Percentiles rank a stretch among this genome's conserved stretches.
These are phyloP conservation scores for Rhododendron griersonianum DNA, from an alignment of 148 eudicot species.

Conservation along the genomic window DNA sequence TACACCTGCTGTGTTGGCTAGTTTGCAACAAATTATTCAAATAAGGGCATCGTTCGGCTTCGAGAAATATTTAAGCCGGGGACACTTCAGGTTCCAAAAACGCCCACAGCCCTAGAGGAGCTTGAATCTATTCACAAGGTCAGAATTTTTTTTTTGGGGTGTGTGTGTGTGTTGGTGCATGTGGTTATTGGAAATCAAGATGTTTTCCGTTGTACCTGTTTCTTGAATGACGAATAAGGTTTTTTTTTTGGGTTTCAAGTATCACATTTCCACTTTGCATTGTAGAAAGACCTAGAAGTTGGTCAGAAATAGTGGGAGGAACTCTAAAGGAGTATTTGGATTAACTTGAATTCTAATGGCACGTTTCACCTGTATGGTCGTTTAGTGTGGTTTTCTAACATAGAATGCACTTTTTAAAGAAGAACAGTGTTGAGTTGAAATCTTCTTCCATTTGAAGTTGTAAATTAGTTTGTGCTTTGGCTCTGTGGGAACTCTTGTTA, in stretches of 20 bases:
- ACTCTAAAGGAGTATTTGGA: neutral
- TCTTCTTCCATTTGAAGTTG: neutral
- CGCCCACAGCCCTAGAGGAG: slow-evolving; percentile 65
- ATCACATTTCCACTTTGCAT: neutral
- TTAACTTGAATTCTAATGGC: neutral
- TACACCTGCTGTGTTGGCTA: slow-evolving; percentile 20
- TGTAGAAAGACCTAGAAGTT: neutral
- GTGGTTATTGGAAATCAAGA: neutral
- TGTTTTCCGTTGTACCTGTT: neutral
- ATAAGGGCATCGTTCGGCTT: slow-evolving; percentile 65
- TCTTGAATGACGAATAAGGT: neutral
- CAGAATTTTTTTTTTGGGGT: neutral
- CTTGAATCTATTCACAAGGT: slow-evolving; percentile 98
- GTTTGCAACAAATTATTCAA: slow-evolving; percentile 84
- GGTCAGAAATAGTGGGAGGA: neutral
- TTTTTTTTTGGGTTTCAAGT: neutral
- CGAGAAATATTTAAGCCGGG: slow-evolving; percentile 92
- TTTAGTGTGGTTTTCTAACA: neutral
- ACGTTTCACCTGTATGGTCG: too few species aligned
- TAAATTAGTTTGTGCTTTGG: neutral
- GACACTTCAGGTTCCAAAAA: slow-evolving; percentile 72
- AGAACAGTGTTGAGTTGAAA: neutral
- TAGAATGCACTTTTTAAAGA: neutral
- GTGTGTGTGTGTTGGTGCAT: neutral
- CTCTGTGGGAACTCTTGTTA: neutral